phyloP scores from a whole-genome alignment of 2,329 filamentous ascomycete genomes.

The Tolypocladium pustulatum region DNA sequence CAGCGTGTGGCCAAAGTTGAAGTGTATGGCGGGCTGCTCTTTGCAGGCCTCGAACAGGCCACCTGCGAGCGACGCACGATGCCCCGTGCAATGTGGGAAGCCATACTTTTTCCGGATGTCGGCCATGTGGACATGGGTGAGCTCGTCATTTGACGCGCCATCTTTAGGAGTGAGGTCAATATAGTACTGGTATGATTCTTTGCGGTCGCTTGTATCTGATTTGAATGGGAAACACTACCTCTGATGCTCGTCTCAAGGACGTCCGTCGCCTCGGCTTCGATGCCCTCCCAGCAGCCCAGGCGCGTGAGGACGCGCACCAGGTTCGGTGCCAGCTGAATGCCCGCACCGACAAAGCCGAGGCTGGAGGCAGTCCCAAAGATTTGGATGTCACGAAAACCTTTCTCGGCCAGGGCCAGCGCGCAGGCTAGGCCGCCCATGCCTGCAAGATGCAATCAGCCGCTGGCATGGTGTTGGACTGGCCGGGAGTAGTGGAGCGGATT shows the following conservation, averaged over 20 bases:
- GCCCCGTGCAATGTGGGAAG: constrained; percentile 72
- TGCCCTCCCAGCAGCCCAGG: constrained; percentile 63
- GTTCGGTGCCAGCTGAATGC: constrained; percentile 75
- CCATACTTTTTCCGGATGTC: constrained; percentile 59
- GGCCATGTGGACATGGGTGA: constrained; percentile 58
- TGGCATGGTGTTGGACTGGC: too few species aligned
- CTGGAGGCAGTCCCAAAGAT: constrained; percentile 65
- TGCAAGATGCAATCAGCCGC: constrained; percentile 14
- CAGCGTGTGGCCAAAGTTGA: constrained; percentile 53
- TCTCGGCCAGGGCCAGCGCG: constrained; percentile 63
- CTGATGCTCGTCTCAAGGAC: constrained; percentile 64
- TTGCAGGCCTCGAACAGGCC: constrained; percentile 62
- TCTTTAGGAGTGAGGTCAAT: constrained; percentile 27
- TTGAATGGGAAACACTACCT: constrained; percentile 33
- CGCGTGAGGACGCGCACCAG: constrained; percentile 67
- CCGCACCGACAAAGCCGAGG: constrained; percentile 57
- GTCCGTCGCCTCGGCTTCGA: constrained; percentile 60
- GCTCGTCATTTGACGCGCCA: constrained; percentile 56
- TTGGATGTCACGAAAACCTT: constrained; percentile 62
- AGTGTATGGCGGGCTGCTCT: constrained; percentile 50
- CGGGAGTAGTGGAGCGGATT: not conserved
- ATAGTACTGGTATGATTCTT: not conserved
- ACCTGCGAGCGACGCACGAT: constrained; percentile 61
- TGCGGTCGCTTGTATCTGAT: too few species aligned
- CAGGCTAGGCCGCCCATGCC: constrained; percentile 71